phyloP scores from a whole-genome alignment of 768 basidiomycete genomes.

The Strobilomyces dryophilus region DNA sequence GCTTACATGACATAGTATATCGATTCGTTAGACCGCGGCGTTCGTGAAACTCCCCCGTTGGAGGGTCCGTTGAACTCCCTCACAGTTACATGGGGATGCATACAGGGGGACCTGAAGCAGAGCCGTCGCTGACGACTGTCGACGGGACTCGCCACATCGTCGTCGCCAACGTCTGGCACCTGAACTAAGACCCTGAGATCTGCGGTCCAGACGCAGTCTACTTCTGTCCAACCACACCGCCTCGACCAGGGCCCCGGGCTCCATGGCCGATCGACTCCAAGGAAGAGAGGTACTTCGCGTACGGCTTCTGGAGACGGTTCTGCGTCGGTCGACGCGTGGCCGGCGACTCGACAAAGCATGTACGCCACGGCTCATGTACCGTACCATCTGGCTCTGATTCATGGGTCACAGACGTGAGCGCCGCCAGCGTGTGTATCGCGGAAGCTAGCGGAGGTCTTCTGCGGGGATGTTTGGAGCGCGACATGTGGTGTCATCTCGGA shows the following conservation, averaged over 20 bases:
- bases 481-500: conserved; percentile 68
- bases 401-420: conserved; percentile 59
- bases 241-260: neutral
- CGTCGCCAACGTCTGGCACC: conserved; percentile 13
- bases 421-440: conserved; percentile 61
- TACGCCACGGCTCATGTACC: conserved; percentile 24
- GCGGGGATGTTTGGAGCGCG: conserved; percentile 68
- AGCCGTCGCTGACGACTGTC: neutral
- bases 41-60: neutral
- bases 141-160: conserved; percentile 13
- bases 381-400: neutral
- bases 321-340: conserved; percentile 35
- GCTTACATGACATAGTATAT: conserved; percentile 4
- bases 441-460: conserved; percentile 58
- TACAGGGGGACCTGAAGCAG: neutral
- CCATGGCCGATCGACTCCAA: neutral
- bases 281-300: conserved; percentile 18
- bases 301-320: conserved; percentile 14
- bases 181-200: conserved; percentile 38
- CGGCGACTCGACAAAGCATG: conserved; percentile 42
- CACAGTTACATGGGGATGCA: conserved; percentile 1
- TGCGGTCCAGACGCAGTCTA: conserved; percentile 45
- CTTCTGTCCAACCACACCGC: conserved; percentile 37
- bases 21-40: neutral
- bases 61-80: conserved; percentile 4